Evolutionary conservation across 1,284 basidiomycete genomes (phyloP), one percentile per base, ranked within the genome.

Genomic region (Volvariella surrecta): DNA sequence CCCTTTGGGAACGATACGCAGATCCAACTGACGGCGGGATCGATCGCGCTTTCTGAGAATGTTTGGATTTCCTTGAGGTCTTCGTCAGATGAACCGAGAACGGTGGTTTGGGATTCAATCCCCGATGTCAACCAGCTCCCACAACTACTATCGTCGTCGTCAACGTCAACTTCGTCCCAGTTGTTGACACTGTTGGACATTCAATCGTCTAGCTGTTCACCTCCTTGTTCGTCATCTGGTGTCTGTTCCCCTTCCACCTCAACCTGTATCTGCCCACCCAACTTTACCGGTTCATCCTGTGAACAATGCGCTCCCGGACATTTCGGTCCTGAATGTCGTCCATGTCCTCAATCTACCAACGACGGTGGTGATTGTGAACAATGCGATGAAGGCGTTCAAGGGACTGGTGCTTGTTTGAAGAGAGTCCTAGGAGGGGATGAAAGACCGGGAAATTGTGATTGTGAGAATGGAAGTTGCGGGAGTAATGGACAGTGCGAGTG

Each of bases 301-400:
- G 86, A 89, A 58, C 67, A 76, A 1, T 91, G 88, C 52, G 68
- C 74, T 1, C 45, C 69, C 10, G 83, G 83, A 1, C 81, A 82
- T 58, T 91, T 85, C 54, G 88, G 88, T 1, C 66, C 79, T 0
- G 63, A 58, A 0, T 91, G 88, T 54, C 60, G 74, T 45, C 55
- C 76, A 7, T 90, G 88, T 54, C 79, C 84, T 1, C n/a, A n/a
- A n/a, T n/a, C n/a, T n/a, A n/a, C n/a, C n/a, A n/a, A n/a, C n/a
- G n/a, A n/a, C n/a, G n/a, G n/a, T n/a, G 58, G 64, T 1, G 76
- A 73, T 7, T 90, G 88, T 58, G 52, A 63, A 0, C 62, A 70
- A n/a, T 91, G 89, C 55, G 82, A 89, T 50, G 78, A 86, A 18
- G 87, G 88, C 4, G 78, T 85, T 37, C 71, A 77, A 0, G 87